Percentiles rank a stretch among this genome's conserved stretches.
These are phyloP conservation scores for Bruguiera hainesii DNA, from an alignment of 441 rosid genomes.

Conservation along the genomic window DNA sequence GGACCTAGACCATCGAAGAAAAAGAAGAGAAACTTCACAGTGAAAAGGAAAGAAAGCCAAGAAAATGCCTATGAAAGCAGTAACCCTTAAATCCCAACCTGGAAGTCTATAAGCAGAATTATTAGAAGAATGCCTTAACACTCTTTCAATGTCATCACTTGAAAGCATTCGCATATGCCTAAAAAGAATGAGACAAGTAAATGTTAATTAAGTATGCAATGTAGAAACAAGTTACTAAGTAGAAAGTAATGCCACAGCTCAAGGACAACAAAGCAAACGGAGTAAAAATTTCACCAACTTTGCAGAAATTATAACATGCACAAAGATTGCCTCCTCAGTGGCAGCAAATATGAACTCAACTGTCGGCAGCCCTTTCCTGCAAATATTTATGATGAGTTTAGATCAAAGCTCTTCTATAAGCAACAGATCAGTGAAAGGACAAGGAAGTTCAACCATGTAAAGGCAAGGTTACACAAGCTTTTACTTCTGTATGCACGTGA, in stretches of 20 bases:
- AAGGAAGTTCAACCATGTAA: no score
- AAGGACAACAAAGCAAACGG: conserved; percentile 13
- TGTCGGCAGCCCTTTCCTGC: conserved; percentile 91
- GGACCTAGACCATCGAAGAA: no score
- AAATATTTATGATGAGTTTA: conserved; percentile 17
- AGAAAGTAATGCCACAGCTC: conserved; percentile 16
- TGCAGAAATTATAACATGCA: conserved; percentile 85
- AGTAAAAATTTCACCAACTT: conserved; percentile 58
- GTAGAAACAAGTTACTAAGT: neutral
- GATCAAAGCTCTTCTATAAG: no score
- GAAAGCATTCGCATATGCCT: conserved; percentile 91
- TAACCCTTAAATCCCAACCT: conserved; percentile 47
- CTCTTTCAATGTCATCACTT: conserved; percentile 70
- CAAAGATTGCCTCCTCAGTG: conserved; percentile 90
- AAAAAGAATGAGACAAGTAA: conserved; percentile 21
- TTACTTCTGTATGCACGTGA: no score
- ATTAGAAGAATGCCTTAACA: conserved; percentile 54
- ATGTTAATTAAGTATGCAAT: neutral
- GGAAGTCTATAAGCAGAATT: conserved; percentile 71
- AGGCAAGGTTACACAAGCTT: no score
- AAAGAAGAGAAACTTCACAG: no score
- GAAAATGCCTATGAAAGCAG: neutral
- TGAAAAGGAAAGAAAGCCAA: no score
- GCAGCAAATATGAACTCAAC: conserved; percentile 97
- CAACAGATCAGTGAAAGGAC: no score